Conservation (phyloP, 345 rosid species). For the Erucastrum elatum region DNA sequence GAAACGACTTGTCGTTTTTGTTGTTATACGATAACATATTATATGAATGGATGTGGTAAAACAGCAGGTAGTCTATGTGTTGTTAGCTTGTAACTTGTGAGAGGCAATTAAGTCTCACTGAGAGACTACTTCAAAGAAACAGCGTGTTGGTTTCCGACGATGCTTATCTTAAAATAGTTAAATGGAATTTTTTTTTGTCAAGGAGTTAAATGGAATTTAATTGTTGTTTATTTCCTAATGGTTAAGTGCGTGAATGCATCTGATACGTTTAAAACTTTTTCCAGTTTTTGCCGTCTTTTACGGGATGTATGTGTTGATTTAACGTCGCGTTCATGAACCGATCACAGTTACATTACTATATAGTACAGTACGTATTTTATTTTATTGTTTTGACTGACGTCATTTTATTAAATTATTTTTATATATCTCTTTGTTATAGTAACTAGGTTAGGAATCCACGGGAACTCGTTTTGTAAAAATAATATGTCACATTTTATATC, state of each 20-base stretch:
- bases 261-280: constrained; percentile 17
- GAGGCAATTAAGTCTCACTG: too few relatives aligned
- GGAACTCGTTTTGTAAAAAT: too few relatives aligned
- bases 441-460: too few relatives aligned
- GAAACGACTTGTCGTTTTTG: constrained; percentile 24
- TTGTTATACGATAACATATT: not conserved
- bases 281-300: not conserved
- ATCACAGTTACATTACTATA: constrained; percentile 11
- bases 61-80: constrained; percentile 23
- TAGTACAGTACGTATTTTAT: not conserved
- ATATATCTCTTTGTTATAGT: not conserved
- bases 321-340: constrained; percentile 30
- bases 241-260: not conserved
- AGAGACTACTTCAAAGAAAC: not conserved
- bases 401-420: not conserved
- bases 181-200: not conserved
- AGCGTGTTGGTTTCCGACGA: constrained; percentile 3
- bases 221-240: constrained; percentile 7
- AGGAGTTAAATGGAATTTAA: constrained; percentile 6
- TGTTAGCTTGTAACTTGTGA: not conserved
- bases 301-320: constrained; percentile 28
- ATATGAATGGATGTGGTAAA: constrained; percentile 1
- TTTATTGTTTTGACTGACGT: not conserved
- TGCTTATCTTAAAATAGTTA: not conserved
- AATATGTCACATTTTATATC: too few relatives aligned